Evolutionary conservation across 768 basidiomycete genomes (phyloP), one percentile per base, ranked within the genome.

Genomic region (Trichaptum fuscoviolaceum): DNA sequence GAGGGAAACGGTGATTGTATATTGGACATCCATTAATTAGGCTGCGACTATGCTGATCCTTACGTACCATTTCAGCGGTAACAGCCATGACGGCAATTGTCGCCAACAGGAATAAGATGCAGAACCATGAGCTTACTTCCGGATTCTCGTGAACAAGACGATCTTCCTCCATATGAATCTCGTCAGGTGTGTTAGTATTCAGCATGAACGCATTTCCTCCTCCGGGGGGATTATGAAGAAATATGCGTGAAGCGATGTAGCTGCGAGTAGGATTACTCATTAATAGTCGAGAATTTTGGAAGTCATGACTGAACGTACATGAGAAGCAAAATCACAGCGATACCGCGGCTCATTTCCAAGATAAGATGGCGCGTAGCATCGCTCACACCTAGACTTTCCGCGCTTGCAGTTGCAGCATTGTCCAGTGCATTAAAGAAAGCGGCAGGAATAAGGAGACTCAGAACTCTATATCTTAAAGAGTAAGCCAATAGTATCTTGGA

Each of bases 201-300:
- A 78, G 72, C 12, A 71, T 70, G n/a, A 85, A 75, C 23, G 76
- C 78, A 65, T 85, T 82, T 27, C 81, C 80, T 1, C 85, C 80
- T 6, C 88, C 88, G 0, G 90, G 90, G 1, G 90, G 89, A 70
- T 90, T 83, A 74, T 88, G 86, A 57, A 90, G 74, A 76, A 84
- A 92, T 30, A 92, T 79, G 10, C 90, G 84, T 15, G 90, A 90
- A 66, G 77, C 80, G 35, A 91, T 72, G 70, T 92, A 91, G 18
- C 89, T 88, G 64, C 20, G 42, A 52, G n/a, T 61, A 62, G 42
- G 67, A 65, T 57, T 52, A 30, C 58, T 12, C 67, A 30, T 20
- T 20, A 24, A 65, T 25, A 57, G 61, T 30, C 58, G 24, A 7
- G n/a, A 27, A n/a, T 58, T n/a, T 20, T 23, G 12, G 57, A 30